Conservation (phyloP, 345 rosid species). For the Crucihimalaya himalaica region DNA sequence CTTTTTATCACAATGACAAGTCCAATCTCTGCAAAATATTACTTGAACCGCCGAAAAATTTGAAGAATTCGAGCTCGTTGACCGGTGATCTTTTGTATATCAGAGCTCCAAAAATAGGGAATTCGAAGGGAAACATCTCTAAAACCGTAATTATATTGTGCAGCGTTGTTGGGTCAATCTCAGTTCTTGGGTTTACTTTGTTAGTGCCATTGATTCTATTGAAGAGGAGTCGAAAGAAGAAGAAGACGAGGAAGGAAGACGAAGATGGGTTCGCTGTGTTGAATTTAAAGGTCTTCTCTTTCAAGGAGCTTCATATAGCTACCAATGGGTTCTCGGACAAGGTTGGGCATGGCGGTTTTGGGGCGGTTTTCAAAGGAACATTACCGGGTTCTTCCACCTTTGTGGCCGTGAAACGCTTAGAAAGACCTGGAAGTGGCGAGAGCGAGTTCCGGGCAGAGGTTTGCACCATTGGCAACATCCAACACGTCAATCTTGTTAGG, state of each 20-base stretch:
- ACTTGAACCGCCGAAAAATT: constrained; percentile 55
- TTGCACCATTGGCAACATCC: constrained; percentile 71
- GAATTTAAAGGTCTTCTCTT: constrained; percentile 66
- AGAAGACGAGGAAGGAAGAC: constrained; percentile 43
- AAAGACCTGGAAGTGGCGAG: constrained; percentile 61
- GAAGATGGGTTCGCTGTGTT: constrained; percentile 52
- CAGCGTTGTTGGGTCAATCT: constrained; percentile 54
- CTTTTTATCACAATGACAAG: constrained; percentile 51
- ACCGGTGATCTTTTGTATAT: constrained; percentile 47
- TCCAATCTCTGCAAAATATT: constrained; percentile 55
- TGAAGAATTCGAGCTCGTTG: constrained; percentile 53
- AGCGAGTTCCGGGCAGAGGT: constrained; percentile 70
- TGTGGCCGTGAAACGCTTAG: constrained; percentile 69
- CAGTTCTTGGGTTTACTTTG: constrained; percentile 42
- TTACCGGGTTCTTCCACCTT: constrained; percentile 49
- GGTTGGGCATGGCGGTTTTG: constrained; percentile 75
- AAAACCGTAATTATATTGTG: constrained; percentile 48
- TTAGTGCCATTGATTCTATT: constrained; percentile 44
- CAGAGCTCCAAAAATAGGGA: constrained; percentile 50
- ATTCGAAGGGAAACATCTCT: constrained; percentile 43
- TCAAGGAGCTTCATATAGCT: constrained; percentile 51
- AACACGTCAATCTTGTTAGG: constrained; percentile 69
- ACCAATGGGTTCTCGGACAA: constrained; percentile 54
- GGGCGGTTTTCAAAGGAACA: constrained; percentile 58
- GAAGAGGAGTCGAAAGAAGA: constrained; percentile 47